Percentiles rank a stretch among this genome's conserved stretches.
These are phyloP conservation scores for Ophiosphaerella herpotricha DNA, from an alignment of 2,329 filamentous ascomycete genomes.

Conservation along the genomic window DNA sequence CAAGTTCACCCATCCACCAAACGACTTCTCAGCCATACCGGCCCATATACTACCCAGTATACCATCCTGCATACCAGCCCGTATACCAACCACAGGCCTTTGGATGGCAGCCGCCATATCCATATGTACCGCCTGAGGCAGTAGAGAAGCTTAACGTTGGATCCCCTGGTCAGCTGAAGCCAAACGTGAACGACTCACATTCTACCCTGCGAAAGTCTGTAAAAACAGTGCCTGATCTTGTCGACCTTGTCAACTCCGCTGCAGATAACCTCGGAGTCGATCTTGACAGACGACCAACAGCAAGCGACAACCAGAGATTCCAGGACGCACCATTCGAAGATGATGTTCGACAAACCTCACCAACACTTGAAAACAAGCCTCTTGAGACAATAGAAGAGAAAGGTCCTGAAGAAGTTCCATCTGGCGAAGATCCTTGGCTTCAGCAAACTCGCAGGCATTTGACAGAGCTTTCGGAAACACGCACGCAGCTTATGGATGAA, in stretches of 20 bases:
- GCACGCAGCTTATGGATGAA: conserved; percentile 27
- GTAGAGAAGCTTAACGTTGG: conserved; percentile 34
- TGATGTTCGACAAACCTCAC: conserved; percentile 6
- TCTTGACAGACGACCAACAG: conserved; percentile 26
- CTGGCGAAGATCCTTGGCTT: conserved; percentile 23
- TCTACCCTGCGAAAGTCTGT: conserved; percentile 23
- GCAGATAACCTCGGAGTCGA: conserved; percentile 44
- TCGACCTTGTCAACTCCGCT: conserved; percentile 43
- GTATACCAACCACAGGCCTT: conserved; percentile 7
- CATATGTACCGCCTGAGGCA: conserved; percentile 22
- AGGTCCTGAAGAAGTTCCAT: conserved; percentile 6
- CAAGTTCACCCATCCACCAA: background rate
- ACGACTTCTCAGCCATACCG: background rate
- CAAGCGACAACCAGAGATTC: conserved; percentile 32
- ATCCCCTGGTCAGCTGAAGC: conserved; percentile 25
- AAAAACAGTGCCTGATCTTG: conserved; percentile 40
- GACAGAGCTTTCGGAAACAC: conserved; percentile 25
- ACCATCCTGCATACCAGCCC: background rate
- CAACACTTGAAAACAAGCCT: background rate
- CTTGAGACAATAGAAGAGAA: conserved; percentile 5
- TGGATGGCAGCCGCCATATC: conserved; percentile 13
- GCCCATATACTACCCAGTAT: conserved; percentile 4
- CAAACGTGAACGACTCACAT: conserved; percentile 39
- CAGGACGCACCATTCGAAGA: conserved; percentile 26
- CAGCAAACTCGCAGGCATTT: conserved; percentile 24